Base-by-base conservation (phyloP, 768 basidiomycete genomes). In the Mrakia frigida region DNA sequence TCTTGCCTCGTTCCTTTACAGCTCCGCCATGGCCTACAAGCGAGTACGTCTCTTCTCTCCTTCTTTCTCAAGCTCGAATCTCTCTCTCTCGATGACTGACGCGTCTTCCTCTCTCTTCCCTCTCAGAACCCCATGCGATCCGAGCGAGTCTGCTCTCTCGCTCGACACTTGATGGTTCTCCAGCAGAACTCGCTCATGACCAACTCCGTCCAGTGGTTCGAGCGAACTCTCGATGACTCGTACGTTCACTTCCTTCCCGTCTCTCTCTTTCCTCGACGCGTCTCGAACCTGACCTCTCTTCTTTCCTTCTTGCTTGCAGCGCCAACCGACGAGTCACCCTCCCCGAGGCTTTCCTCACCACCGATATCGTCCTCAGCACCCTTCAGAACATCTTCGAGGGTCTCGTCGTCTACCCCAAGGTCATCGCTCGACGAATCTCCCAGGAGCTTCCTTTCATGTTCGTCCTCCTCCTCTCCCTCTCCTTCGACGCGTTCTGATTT, bases 131-230 rank as follows among this genome's bases (percentile, higher is more conserved):
- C 97, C 10, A 99, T 99, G 97, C 92, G 97, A 75, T 95, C 90
- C 75, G 97, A 99, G 84, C 91, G 97, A 56, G 91, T 97, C 63
- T 99, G 97, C 87, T 94, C 92, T 81, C 88, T 99, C 73, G 87
- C 95, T n/a, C 87, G 97, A 74, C 97, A 98, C 84, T 85, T 99
- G 70, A 97, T 97, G 94, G 89, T 90, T 25, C 87, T 98, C 77
- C 95, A 95, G 81, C 94, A 98, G 83, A 98, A 98, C 84, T 91
- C 94, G 46, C 87, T 98, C 72, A 94, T 95, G 91, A 99, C 97
- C 31, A 85, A 90, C 28, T 91, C 91, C 75, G 92, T 94, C 53
- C 97, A 99, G 83, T 99, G 97, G 97, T 93, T 99, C 82, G 97
- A 99, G 86, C 88, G 97, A 78, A 99, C 97, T 1, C 86, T 98